Evolutionary conservation across 768 basidiomycete species (phyloP), one percentile per base, ranked within the genome.

Genomic region (Russula sp.): DNA sequence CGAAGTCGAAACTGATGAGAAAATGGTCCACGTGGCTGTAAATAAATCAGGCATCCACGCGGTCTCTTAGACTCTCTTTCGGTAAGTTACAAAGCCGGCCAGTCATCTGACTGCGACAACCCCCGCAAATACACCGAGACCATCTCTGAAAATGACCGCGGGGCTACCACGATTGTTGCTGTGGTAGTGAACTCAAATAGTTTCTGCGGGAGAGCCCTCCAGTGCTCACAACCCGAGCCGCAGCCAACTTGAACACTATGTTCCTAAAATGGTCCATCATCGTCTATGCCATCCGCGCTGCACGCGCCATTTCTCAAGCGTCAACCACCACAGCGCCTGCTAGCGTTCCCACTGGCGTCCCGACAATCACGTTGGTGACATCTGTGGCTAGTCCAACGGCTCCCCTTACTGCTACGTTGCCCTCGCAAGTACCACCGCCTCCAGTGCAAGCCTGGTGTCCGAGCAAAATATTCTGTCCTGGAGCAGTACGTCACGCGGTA

Each of bases 361-460:
- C 75, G 5, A 70, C 79, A 16, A 70, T 80, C 54, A 79, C 82
- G 1, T 71, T 85, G 40, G 76, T 82, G 16, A 91, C 91, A 0
- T 78, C 84, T 39, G 77, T 84, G 0, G 84, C 91, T 5, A 86
- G 81, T 61, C 82, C 89, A 10, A 81, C 88, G 1, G 83, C 75
- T 0, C 66, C 87, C 14, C 73, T 83, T 37, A 75, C 75, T 44
- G 73, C 79, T 20, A 62, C 74, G n/a, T 70, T 91, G 44, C 88
- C 89, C 16, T 84, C 88, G 0, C 87, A 90, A 68, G 81, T 73
- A 27, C 73, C 83, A 6, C 66, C 86, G 16, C 87, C 90, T 18
- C 87, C 89, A 0, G 77, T 74, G 47, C 91, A 93, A 74, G 73
- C 79, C 49, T 93, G 91, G 91, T 93, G 91, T 70, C 79, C 82